Conservation (phyloP, 1,139 yeast species). For the Debaryomyces udenii region DNA sequence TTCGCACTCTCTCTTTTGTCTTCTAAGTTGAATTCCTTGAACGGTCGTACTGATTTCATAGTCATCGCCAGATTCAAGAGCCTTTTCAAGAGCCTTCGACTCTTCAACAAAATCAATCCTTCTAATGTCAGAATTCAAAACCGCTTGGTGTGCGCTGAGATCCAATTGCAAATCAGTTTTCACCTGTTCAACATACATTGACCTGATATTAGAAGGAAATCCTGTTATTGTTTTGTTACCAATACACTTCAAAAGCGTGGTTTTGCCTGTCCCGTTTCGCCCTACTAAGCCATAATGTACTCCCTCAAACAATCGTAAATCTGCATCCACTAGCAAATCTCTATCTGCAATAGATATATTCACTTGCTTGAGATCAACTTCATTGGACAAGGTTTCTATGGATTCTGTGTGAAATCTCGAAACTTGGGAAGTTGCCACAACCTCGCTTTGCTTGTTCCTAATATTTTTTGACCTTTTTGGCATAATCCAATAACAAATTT, state of each 20-base stretch:
- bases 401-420: slow-evolving; percentile 7
- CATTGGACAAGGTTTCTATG: slow-evolving; percentile 5
- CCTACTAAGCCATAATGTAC: slow-evolving; percentile 41
- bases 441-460: neutral
- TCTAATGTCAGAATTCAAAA: neutral
- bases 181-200: slow-evolving; percentile 2
- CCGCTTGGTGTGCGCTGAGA: neutral
- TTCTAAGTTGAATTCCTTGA: neutral
- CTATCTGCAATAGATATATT: slow-evolving; percentile 1
- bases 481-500: too few species aligned
- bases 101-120: neutral
- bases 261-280: slow-evolving; percentile 99
- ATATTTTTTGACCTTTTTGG: slow-evolving; percentile 1
- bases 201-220: slow-evolving; percentile 3
- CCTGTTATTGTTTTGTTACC: slow-evolving; percentile 3
- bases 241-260: slow-evolving; percentile 73
- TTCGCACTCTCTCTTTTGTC: slow-evolving; percentile 2
- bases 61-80: slow-evolving; percentile 1
- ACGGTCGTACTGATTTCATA: neutral
- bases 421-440: slow-evolving; percentile 5
- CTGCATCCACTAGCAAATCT: slow-evolving; percentile 4
- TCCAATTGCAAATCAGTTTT: neutral
- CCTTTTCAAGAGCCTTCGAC: slow-evolving; percentile 1
- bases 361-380: slow-evolving; percentile 5
- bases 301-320: slow-evolving; percentile 1